These are phyloP conservation scores for Diaporthe ilicicola DNA, from an alignment of 2,329 filamentous ascomycete genomes.

Conservation along the genomic window DNA sequence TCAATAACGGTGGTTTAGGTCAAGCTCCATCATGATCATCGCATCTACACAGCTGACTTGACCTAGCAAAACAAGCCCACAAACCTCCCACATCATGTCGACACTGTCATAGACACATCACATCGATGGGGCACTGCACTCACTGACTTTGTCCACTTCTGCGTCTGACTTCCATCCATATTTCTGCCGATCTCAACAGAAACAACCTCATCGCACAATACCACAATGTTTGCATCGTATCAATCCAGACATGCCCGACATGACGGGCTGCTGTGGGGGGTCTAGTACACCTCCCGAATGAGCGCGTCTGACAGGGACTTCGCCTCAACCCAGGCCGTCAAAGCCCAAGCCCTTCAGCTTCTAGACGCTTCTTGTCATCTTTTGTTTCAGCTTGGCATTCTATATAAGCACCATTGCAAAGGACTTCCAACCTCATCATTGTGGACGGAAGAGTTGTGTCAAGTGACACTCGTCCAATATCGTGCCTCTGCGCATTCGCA, in stretches of 20 bases:
- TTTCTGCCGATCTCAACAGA: too few species aligned
- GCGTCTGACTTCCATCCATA: too few species aligned
- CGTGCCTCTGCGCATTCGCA: background rate
- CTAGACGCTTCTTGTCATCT: background rate
- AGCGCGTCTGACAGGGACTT: slow-evolving; percentile 23
- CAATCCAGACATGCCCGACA: background rate
- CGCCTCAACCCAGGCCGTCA: slow-evolving; percentile 27
- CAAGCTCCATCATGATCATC: background rate
- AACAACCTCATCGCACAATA: too few species aligned
- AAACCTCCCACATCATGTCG: too few species aligned
- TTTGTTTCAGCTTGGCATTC: slow-evolving; percentile 16
- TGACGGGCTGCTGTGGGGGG: background rate
- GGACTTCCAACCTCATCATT: background rate
- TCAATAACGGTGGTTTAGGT: background rate
- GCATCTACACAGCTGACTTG: too few species aligned
- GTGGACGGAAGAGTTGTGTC: background rate
- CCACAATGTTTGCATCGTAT: background rate
- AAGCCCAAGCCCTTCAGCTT: slow-evolving; percentile 7
- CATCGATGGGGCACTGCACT: too few species aligned
- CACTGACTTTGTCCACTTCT: too few species aligned
- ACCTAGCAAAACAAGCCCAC: background rate
- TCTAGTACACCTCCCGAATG: background rate
- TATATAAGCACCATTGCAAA: background rate
- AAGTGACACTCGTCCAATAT: background rate
- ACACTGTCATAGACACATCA: background rate